Conservation (phyloP, 148 eudicot genomes). For the Camellia japonica region DNA sequence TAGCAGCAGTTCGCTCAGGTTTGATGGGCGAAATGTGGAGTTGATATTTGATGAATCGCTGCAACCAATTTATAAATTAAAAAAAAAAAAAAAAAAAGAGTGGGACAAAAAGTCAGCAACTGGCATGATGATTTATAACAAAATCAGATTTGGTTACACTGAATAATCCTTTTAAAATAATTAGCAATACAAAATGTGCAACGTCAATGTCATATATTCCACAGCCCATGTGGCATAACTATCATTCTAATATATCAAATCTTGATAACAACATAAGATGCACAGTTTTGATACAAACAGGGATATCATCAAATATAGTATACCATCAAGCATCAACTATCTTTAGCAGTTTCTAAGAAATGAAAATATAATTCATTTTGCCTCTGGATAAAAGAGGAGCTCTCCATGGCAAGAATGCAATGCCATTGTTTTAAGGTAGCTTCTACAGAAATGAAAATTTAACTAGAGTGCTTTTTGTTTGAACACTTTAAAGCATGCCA, state of each 20-base stretch:
- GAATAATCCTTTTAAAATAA: no score
- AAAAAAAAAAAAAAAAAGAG: neutral
- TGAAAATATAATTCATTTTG: neutral
- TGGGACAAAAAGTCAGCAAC: neutral
- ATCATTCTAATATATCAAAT: neutral
- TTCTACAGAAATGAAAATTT: neutral
- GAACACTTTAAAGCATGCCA: neutral
- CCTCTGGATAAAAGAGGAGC: neutral
- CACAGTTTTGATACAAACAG: slow-evolving; percentile 2
- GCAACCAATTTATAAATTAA: slow-evolving; percentile 19
- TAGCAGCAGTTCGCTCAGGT: slow-evolving; percentile 62
- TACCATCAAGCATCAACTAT: neutral
- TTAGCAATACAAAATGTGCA: neutral
- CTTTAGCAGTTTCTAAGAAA: neutral
- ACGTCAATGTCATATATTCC: neutral
- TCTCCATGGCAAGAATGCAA: slow-evolving; percentile 3
- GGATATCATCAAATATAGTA: neutral
- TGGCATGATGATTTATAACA: neutral
- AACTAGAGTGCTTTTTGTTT: neutral
- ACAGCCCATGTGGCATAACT: neutral
- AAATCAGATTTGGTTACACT: neutral
- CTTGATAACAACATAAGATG: neutral
- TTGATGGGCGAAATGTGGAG: slow-evolving; percentile 65
- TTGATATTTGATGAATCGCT: slow-evolving; percentile 91
- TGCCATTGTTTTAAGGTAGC: neutral